Evolutionary conservation across 306 rosid species (phyloP), one percentile per base, ranked within the genome.

Genomic region (Fragaria iinumae): DNA sequence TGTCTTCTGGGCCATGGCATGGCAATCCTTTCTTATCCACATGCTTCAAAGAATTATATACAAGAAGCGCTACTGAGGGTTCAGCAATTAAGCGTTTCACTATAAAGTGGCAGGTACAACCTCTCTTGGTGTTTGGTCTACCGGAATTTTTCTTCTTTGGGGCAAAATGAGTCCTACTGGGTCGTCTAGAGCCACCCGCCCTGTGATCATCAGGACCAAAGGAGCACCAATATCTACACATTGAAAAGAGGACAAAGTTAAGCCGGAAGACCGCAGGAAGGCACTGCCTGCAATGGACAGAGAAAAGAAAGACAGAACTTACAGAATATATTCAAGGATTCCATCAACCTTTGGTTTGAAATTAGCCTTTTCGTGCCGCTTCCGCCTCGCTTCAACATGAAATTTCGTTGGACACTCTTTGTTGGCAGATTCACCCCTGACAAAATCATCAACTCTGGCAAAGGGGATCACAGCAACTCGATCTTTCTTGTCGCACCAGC

Each of bases 161-260:
- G 48, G 86, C 88, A 81, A 86, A 90, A 1, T 90, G 87, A 84
- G 67, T 85, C 67, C 97, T 84, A 81, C 98, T 95, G 21, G 98
- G 97, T 44, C 97, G 79, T 56, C 87, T 88, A 70, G 88, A 38
- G 56, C 97, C 98, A 41, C 97, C 97, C 73, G 80, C 87, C 77
- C 97, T 84, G 56, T 88, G 93, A 84, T 95, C 98, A 80, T 95
- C 98, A 48, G 97, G 97, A 65, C 98, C 98, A 88, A 92, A 92
- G 49, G 98, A 95, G 82, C 98, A 95, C 98, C 98, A 92, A 82
- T 92, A 95, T 80, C 98, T 95, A 71, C 83, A 80, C 43, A 64
- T 73, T 57, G 25, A 17, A 17, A 83, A 69, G 32, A 57, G 55
- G 50, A 81, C 73, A 65, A 1, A 80, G 12, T 62, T 55, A 74